A percentile compares a stretch with the other conserved stretches of the same genome.
Evolutionary conservation across 2,329 filamentous ascomycete genomes (phyloP).

Genomic region (Canariomyces notabilis): DNA sequence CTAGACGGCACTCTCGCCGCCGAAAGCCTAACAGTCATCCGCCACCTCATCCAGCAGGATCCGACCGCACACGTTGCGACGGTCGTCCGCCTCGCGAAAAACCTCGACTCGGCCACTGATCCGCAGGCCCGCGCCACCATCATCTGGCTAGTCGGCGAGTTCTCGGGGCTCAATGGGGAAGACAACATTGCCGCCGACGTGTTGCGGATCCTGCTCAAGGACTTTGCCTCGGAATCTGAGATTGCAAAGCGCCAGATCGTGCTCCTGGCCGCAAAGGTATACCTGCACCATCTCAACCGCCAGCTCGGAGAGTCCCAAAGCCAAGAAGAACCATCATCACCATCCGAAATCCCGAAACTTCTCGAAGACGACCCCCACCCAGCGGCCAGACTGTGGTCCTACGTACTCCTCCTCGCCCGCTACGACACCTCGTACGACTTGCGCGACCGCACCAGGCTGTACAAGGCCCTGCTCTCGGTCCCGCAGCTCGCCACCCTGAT

Average conservation of each 20-base stretch:
- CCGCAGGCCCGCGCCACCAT: constrained; percentile 89
- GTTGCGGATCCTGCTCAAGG: constrained; percentile 77
- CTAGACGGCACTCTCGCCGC: constrained; percentile 83
- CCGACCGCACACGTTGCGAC: constrained; percentile 76
- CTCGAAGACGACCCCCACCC: constrained; percentile 54
- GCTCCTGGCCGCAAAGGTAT: constrained; percentile 91
- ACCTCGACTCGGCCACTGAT: constrained; percentile 82
- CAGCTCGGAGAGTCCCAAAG: constrained; percentile 38
- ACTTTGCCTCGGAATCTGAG: constrained; percentile 79
- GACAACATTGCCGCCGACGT: constrained; percentile 93
- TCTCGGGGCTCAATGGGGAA: constrained; percentile 70
- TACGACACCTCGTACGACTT: constrained; percentile 96
- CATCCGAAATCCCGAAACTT: constrained; percentile 23
- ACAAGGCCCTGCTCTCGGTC: constrained; percentile 74
- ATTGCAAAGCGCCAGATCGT: constrained; percentile 87
- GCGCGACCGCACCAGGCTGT: constrained; percentile 83
- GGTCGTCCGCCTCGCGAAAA: constrained; percentile 82
- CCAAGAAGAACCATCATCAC: neutral
- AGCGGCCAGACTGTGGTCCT: constrained; percentile 74
- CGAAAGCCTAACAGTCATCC: constrained; percentile 89
- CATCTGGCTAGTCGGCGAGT: constrained; percentile 96
- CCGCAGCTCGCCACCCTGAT: constrained; percentile 87
- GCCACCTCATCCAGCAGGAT: constrained; percentile 90
- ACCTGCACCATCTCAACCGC: constrained; percentile 78
- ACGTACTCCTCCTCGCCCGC: constrained; percentile 76